Evolutionary conservation across 208 protist genomes (phyloP), one percentile per base, ranked within the genome.

Genomic region (Porcisia deanei): DNA sequence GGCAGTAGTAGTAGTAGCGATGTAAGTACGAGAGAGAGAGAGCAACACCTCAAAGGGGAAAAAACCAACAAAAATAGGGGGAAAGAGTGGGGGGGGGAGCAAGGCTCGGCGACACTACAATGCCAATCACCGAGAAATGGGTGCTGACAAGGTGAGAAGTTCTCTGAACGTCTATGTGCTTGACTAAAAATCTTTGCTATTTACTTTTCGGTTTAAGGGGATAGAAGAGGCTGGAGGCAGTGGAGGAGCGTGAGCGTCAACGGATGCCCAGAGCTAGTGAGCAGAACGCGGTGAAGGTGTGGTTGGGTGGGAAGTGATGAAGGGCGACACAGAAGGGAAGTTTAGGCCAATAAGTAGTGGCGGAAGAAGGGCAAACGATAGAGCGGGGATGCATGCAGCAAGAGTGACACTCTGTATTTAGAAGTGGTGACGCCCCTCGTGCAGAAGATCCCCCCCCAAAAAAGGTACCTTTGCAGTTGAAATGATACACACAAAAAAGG

Each of bases 21-120:
- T 20, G 14, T 52, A 71, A 1, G 45, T 37, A 30, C 5, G 18
- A 5, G 58, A 65, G 22, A 52, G 47, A 52, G 47, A 52, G 47
- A 12, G 39, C 58, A 4, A 16, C 18, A 52, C 25, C 52, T 59
- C 53, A 66, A 47, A 49, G 47, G 14, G 53, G 16, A 52, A 57
- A n/a, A 12, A 73, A 49, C 41, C 55, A 57, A 79, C 5, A 61
- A 41, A 37, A 72, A 72, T 7, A 47, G 52, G 73, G 7, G 52
- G 55, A 58, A 45, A 10, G 57, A n/a, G 20, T 5, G 25, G 57
- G 25, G 57, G 57, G 20, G 25, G 57, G 25, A 60, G 30, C 22
- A 34, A 37, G 34, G 60, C 37, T 41, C 63, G 14, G 63, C 16
- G 10, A 67, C 63, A 20, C 9, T 30, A 30, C 63, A 25, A n/a